Evolutionary conservation across 2,329 filamentous ascomycete genomes (phyloP).

Genomic region (Drechmeria coniospora): DNA sequence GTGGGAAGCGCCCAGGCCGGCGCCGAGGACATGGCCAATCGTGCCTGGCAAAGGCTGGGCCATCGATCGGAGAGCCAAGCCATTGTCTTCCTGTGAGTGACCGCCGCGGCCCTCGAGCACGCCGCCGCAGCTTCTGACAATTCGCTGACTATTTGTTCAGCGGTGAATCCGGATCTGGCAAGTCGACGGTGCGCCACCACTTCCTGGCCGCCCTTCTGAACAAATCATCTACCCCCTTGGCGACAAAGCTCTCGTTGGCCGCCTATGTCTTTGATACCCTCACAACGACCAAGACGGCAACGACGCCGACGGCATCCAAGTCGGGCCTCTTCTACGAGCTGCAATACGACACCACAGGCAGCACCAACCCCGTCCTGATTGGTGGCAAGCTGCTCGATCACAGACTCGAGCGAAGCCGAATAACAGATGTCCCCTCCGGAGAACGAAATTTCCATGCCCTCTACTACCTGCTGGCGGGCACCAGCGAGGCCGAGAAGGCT

Average conservation of each 20-base stretch:
- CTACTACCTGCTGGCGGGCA: slow-evolving; percentile 89
- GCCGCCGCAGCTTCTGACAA: slow-evolving; percentile 15
- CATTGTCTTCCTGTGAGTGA: slow-evolving; percentile 73
- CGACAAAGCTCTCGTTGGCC: slow-evolving; percentile 81
- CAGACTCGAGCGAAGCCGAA: slow-evolving; percentile 77
- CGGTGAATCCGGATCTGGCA: slow-evolving; percentile 89
- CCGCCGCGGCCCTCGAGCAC: not conserved
- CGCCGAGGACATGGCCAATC: slow-evolving; percentile 78
- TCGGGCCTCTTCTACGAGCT: slow-evolving; percentile 90
- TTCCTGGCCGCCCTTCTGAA: slow-evolving; percentile 71
- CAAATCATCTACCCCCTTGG: slow-evolving; percentile 84
- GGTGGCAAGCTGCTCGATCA: slow-evolving; percentile 93
- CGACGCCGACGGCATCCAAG: slow-evolving; percentile 89
- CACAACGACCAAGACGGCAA: slow-evolving; percentile 93
- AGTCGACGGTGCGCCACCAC: slow-evolving; percentile 87
- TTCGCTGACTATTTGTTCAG: slow-evolving; percentile 40
- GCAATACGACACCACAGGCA: slow-evolving; percentile 84
- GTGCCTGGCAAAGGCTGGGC: slow-evolving; percentile 73
- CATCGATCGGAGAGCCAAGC: slow-evolving; percentile 87
- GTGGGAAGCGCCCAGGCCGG: slow-evolving; percentile 86
- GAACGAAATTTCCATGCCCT: slow-evolving; percentile 93
- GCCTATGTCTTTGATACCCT: slow-evolving; percentile 92
- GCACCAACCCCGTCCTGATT: slow-evolving; percentile 71
- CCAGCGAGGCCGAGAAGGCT: slow-evolving; percentile 74
- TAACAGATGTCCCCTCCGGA: slow-evolving; percentile 82